Conservation (phyloP, 257 asterid genomes). For the Rauvolfia tetraphylla region DNA sequence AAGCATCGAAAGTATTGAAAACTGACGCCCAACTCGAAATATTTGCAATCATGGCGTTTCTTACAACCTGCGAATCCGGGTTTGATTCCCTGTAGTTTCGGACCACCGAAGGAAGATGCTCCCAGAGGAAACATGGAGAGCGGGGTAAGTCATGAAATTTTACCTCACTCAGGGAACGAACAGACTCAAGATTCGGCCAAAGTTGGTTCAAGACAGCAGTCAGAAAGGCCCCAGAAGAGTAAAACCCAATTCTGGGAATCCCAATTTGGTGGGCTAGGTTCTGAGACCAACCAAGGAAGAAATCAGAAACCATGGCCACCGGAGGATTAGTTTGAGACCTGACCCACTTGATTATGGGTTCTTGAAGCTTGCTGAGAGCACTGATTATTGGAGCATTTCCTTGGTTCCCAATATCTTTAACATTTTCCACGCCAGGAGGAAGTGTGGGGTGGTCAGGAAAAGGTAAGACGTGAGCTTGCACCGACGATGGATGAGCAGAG, state of each 20-base stretch:
- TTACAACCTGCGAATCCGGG: conserved; percentile 23
- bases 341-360: conserved; percentile 51
- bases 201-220: conserved; percentile 17
- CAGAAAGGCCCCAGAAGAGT: conserved; percentile 31
- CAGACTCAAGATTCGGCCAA: conserved; percentile 31
- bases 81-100: conserved; percentile 37
- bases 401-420: conserved; percentile 56
- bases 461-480: conserved; percentile 55
- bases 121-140: conserved; percentile 39
- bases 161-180: conserved; percentile 14
- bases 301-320: conserved; percentile 55
- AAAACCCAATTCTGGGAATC: conserved; percentile 52
- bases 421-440: conserved; percentile 64
- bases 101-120: conserved; percentile 48
- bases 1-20: conserved; percentile 43
- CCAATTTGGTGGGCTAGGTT: conserved; percentile 39
- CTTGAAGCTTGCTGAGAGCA: conserved; percentile 46
- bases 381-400: conserved; percentile 47
- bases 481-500: conserved; percentile 37
- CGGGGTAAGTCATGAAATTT: conserved; percentile 45
- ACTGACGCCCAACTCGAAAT: conserved; percentile 49
- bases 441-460: conserved; percentile 56
- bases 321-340: conserved; percentile 51
- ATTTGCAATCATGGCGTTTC: conserved; percentile 39
- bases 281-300: conserved; percentile 75